A percentile compares a stretch with the other conserved stretches of the same genome.
Evolutionary conservation across 2,329 filamentous ascomycete species (phyloP).

Genomic region (Metarhizium guizhouense): DNA sequence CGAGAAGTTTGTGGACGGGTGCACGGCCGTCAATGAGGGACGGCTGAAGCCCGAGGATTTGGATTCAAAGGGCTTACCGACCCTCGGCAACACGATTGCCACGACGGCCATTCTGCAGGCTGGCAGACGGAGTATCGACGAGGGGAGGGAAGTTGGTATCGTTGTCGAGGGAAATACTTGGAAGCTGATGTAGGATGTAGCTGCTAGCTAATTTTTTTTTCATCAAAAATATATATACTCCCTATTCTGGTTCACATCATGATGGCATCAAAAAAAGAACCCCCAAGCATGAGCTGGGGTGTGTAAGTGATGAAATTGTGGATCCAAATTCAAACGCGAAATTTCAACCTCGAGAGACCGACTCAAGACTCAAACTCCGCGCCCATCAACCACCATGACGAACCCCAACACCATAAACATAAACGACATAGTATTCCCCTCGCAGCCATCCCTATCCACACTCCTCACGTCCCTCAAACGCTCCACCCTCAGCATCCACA

Average conservation of each 20-base stretch:
- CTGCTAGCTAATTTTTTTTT: too few relatives aligned
- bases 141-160: slow-evolving; percentile 70
- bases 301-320: too few relatives aligned
- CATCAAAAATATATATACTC: too few relatives aligned
- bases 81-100: slow-evolving; percentile 78
- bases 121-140: slow-evolving; percentile 74
- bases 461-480: slow-evolving; percentile 66
- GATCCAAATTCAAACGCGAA: too few relatives aligned
- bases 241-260: too few relatives aligned
- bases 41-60: slow-evolving; percentile 63
- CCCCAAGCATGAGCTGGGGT: too few relatives aligned
- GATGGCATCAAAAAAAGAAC: too few relatives aligned
- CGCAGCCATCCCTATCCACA: slow-evolving; percentile 56
- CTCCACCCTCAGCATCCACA: slow-evolving; percentile 67
- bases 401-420: slow-evolving; percentile 10
- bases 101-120: slow-evolving; percentile 90
- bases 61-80: slow-evolving; percentile 73
- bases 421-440: slow-evolving; percentile 41
- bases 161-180: slow-evolving; percentile 55
- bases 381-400: neutral
- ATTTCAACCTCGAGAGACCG: neutral
- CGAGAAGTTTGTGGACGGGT: slow-evolving; percentile 91
- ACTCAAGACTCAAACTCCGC: neutral
- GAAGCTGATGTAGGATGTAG: slow-evolving; percentile 44
- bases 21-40: slow-evolving; percentile 68